Evolutionary conservation across 768 basidiomycete species (phyloP), one percentile per base, ranked within the genome.

Genomic region (Pleurotus eryngii): DNA sequence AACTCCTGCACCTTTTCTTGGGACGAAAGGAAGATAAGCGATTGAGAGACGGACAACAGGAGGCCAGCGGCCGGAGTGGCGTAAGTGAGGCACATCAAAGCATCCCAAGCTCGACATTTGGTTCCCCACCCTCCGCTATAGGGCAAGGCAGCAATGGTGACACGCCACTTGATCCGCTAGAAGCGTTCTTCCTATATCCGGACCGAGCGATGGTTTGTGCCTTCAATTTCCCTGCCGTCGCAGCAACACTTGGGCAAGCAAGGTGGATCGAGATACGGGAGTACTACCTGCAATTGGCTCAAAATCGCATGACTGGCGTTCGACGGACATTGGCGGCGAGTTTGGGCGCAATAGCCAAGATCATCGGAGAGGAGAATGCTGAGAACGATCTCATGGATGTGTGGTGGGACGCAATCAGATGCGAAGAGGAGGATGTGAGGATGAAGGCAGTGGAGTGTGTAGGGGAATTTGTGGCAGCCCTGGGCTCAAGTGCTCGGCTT

Each of bases 211-310:
- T 92, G 18, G 84, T 92, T 43, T 90, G 88, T 67, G 90, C 90
- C 4, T 94, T 92, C 73, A 93, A 97, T 72, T 90, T 90, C 66
- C 96, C 96, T 20, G 95, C 94, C 5, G 90, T 98, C 6, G 84
- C 86, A 3, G 78, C 94, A 4, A 90, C 94, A 0, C 76, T 97
- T 24, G 96, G 96, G 3, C 73, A 74, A 11, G 70, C 72, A 1
- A 81, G 90, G 46, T 98, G 96, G 96, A 62, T 59, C 58, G 82
- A 87, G 57, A 71, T 98, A 20, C 82, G 88, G 17, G 78, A 80
- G 3, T 72, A 83, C 45, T 95, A 95, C 72, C 69, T 81, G 17
- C 72, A 79, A 7, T 77, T 98, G 15, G 79, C 89, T 24, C 71
- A 76, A n/a, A 81, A 85, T 64, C 75, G 74, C 15, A 78, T 79